Base-by-base conservation (phyloP, 768 basidiomycete genomes). In the Megacollybia marginata region DNA sequence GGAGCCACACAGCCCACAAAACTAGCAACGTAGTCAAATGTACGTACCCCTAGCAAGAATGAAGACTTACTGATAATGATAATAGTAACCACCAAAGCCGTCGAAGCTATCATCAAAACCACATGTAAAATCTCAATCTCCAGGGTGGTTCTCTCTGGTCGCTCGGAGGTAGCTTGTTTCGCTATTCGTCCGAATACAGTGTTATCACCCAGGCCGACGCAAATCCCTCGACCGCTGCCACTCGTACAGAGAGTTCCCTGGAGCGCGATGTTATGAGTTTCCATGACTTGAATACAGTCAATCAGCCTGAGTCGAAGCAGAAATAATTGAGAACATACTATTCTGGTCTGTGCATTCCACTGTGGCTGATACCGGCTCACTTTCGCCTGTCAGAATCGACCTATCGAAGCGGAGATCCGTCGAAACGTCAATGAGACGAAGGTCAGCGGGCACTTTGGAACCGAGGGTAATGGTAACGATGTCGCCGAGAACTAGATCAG, bases 371-470 rank as follows among this genome's bases (percentile, higher is more conserved):
- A 69, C 35, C 12, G 64, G 52, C 52, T 65, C 64, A 54, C 76
- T 76, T 63, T 82, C 80, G 13, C 80, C 80, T 5, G 84, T 86
- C n/a, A 86, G 69, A 35, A 85, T 72, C 32, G 79, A 75, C 31
- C 82, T 69, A 55, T 85, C 84, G 44, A 84, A 78, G 49, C 72
- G 72, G 35, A 83, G 62, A 57, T 85, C 83, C 2, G 73, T 64
- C 18, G 75, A 77, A 19, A 72, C 73, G 4, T 79, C 69, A 33
- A 85, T 71, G n/a, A 88, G 66, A 45, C 80, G 74, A 13, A 88
- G 51, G 57, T 88, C 86, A 4, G 85, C 85, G 0, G 86, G 86
- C 2, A 87, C 75, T 13, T 83, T 80, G 57, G 81, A 79, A 20
- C 86, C 86, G 49, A 85, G 74, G 20, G 66, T 65, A 57, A 88